phyloP scores from a whole-genome alignment of 306 rosid species.

The Casuarina cunninghamiana region DNA sequence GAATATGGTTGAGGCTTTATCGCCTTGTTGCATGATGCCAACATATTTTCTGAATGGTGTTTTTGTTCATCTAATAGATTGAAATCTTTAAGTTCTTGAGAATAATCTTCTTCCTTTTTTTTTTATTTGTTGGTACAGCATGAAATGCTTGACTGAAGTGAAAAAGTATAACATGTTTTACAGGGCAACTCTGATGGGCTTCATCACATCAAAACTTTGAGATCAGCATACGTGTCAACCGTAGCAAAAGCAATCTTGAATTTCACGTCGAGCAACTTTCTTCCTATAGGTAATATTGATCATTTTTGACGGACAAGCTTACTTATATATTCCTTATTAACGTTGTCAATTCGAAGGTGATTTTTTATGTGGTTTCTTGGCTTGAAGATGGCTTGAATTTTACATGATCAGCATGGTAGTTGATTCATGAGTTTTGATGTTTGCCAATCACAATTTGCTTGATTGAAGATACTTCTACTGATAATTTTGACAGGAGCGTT shows the following conservation, averaged over 20 bases:
- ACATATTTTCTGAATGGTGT: not conserved
- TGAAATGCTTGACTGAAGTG: not conserved
- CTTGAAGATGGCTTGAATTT: not conserved
- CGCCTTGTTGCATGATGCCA: not conserved
- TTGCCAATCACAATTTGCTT: not conserved
- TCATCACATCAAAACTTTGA: not conserved
- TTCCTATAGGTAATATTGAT: constrained; percentile 9
- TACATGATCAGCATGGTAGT: not conserved
- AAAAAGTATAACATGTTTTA: not conserved
- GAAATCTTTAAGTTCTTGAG: not conserved
- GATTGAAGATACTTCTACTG: not conserved
- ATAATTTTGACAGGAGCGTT: not conserved
- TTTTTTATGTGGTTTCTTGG: not conserved
- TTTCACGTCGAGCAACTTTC: not conserved
- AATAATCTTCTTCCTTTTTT: not conserved
- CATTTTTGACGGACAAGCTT: not conserved
- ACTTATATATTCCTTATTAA: not conserved
- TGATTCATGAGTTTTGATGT: not conserved
- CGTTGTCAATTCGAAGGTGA: not conserved
- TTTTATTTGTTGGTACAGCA: not conserved
- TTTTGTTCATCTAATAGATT: not conserved
- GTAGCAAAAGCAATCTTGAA: not conserved
- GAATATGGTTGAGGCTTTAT: not conserved
- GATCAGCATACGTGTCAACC: constrained; percentile 4
- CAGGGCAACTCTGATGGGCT: constrained; percentile 7